phyloP scores from a whole-genome alignment of 139 green algal species.

The Tetradesmus obliquus region DNA sequence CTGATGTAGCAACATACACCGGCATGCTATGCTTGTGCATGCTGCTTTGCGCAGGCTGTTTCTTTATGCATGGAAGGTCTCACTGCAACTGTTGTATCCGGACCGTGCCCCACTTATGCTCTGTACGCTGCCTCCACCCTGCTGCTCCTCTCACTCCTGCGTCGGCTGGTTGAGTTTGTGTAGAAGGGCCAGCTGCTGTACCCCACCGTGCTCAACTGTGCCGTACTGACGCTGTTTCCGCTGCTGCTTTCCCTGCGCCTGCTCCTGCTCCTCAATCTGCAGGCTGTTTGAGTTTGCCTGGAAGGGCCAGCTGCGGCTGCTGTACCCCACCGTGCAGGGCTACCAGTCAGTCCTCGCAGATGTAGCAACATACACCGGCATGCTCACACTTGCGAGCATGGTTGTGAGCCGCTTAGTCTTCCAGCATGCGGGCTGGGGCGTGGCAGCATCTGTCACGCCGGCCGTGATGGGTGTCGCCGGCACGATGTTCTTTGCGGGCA shows the following conservation, averaged over 20 bases:
- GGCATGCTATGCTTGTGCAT: slow-evolving; percentile 50
- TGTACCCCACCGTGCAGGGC: slow-evolving; percentile 75
- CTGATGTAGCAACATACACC: slow-evolving; percentile 83
- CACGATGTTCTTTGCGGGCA: slow-evolving; percentile 69
- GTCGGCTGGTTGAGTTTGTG: no score
- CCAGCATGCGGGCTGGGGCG: slow-evolving; percentile 76
- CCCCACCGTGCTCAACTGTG: no score
- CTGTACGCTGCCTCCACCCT: no score
- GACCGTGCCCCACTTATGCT: no score
- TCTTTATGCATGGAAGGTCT: no score
- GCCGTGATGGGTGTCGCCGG: slow-evolving; percentile 76
- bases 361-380: slow-evolving; percentile 83
- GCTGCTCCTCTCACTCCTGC: no score
- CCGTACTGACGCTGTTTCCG: background rate
- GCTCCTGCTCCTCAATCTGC: background rate
- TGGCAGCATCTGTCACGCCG: slow-evolving; percentile 72
- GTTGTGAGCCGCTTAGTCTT: slow-evolving; percentile 85
- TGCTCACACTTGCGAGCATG: slow-evolving; percentile 84
- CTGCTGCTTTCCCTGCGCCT: background rate
- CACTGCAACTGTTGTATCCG: no score
- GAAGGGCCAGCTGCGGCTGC: slow-evolving; percentile 87
- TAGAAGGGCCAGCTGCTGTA: no score
- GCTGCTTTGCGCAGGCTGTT: no score
- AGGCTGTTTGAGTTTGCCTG: slow-evolving; percentile 90
- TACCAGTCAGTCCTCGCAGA: slow-evolving; percentile 85